Evolutionary conservation across 148 eudicot genomes (phyloP).

Genomic region (Rhododendron mucronatum): DNA sequence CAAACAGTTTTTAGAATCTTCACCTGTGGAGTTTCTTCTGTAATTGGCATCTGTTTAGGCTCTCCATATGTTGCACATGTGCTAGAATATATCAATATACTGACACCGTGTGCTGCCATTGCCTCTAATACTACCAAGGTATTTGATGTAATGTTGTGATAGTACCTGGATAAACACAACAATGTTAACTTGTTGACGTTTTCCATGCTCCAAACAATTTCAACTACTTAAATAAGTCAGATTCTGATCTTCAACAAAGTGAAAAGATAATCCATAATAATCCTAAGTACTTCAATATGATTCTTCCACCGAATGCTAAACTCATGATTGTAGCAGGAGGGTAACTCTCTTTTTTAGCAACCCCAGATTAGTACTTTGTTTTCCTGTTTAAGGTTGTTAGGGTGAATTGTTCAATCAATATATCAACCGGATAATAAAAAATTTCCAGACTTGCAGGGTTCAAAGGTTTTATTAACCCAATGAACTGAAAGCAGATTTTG

Average conservation of each 20-base stretch:
- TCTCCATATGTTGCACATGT: slow-evolving; percentile 99
- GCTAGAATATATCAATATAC: slow-evolving; percentile 85
- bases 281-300: background rate
- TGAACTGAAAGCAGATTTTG: background rate
- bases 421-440: background rate
- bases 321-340: background rate
- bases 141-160: slow-evolving; percentile 96
- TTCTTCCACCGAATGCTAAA: background rate
- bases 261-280: background rate
- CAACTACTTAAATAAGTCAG: background rate
- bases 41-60: slow-evolving; percentile 95
- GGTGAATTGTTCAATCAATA: background rate
- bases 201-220: background rate
- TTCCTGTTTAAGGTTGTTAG: background rate
- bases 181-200: background rate
- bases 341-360: background rate
- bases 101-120: slow-evolving; percentile 71
- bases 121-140: slow-evolving; percentile 82
- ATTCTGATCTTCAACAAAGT: background rate
- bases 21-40: slow-evolving; percentile 95
- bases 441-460: background rate
- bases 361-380: background rate
- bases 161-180: slow-evolving; percentile 45
- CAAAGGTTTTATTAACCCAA: background rate
- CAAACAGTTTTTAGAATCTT: slow-evolving; percentile 10